phyloP scores from a whole-genome alignment of 148 eudicot species.

The Rhododendron vialii region DNA sequence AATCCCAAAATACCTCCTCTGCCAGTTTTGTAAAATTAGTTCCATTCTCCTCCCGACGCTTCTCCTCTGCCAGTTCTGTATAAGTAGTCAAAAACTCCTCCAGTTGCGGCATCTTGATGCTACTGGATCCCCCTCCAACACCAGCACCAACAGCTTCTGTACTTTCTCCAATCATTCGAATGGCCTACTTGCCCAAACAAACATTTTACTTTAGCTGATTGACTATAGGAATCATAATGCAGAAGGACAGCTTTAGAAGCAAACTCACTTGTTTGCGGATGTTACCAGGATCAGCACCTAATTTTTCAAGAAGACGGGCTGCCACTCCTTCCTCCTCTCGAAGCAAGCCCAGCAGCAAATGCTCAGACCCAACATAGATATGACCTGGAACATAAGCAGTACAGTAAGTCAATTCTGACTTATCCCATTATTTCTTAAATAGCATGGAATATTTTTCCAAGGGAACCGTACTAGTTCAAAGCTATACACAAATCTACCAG shows the following conservation, averaged over 20 bases:
- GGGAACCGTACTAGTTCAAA: neutral
- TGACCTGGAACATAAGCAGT: constrained; percentile 30
- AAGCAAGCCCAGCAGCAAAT: constrained; percentile 90
- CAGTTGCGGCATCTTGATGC: constrained; percentile 31
- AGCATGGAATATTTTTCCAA: neutral
- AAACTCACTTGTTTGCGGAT: constrained; percentile 72
- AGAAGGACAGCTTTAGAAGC: neutral
- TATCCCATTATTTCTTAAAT: neutral
- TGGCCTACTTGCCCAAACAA: constrained; percentile 46
- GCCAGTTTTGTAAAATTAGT: constrained; percentile 91
- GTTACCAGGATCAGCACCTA: constrained; percentile 89
- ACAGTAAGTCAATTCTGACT: neutral
- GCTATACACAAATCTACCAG: neutral
- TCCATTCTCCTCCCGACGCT: constrained; percentile 85
- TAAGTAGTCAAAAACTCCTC: constrained; percentile 38
- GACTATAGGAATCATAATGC: neutral
- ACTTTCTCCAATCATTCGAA: constrained; percentile 92
- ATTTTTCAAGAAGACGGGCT: constrained; percentile 84
- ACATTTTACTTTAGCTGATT: neutral
- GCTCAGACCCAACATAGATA: constrained; percentile 85
- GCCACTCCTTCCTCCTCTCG: constrained; percentile 97
- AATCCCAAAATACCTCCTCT: constrained; percentile 56
- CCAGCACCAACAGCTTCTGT: constrained; percentile 84
- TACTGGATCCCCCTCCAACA: constrained; percentile 73
- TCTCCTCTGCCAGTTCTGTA: constrained; percentile 94